A percentile compares a stretch with the other conserved stretches of the same genome.
Conservation (phyloP, 1,284 basidiomycete genomes). For the Ceratobasidium sp. region DNA sequence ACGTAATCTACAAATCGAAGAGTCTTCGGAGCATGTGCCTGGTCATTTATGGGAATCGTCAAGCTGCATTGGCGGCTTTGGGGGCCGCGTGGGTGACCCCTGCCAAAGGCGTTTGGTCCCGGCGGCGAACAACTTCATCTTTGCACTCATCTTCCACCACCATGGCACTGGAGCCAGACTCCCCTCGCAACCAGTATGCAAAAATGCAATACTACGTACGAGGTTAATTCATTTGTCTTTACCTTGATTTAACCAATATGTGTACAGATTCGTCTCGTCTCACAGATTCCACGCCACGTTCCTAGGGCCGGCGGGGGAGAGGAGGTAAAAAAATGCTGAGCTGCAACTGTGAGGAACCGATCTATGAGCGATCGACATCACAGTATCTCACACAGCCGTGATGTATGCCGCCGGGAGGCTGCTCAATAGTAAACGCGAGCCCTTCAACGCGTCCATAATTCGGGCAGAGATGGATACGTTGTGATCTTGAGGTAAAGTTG, state of each 20-base stretch:
- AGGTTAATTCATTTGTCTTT: neutral
- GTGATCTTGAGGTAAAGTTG: neutral
- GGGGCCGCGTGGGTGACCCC: too few relatives aligned
- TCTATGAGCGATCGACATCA: constrained; percentile 17
- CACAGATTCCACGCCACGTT: neutral
- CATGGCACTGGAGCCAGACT: constrained; percentile 14
- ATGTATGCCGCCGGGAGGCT: constrained; percentile 33
- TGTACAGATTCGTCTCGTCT: constrained; percentile 15
- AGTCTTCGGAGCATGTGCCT: too few relatives aligned
- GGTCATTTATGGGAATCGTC: too few relatives aligned
- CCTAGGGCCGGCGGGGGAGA: neutral
- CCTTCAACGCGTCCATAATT: constrained; percentile 30
- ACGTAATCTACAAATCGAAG: too few relatives aligned
- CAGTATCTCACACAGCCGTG: constrained; percentile 23
- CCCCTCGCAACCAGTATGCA: constrained; percentile 13
- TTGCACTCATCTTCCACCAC: neutral
- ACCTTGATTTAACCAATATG: neutral
- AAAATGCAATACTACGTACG: neutral
- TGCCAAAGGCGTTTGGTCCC: neutral
- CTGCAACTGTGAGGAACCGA: neutral
- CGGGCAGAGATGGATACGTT: constrained; percentile 30
- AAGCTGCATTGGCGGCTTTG: too few relatives aligned
- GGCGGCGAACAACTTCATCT: neutral
- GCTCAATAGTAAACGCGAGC: constrained; percentile 21
- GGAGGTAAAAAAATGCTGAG: neutral